A percentile compares a stretch with the other conserved stretches of the same genome.
phyloP scores from a whole-genome alignment of 2,329 filamentous ascomycete species.

The Cladophialophora chaetospira region DNA sequence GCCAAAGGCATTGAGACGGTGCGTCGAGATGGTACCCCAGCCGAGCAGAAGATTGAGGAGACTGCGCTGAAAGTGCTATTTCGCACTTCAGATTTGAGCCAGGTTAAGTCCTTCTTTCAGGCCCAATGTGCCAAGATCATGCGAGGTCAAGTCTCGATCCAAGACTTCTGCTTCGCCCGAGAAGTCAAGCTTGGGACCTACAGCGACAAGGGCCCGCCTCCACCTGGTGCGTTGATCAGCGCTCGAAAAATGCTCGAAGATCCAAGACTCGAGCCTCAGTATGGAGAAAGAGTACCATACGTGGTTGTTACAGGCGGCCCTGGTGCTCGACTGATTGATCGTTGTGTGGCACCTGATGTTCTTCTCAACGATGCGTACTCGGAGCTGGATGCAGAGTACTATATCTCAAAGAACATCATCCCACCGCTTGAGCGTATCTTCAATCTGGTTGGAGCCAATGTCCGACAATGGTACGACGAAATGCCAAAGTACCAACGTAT shows the following conservation, averaged over 20 bases:
- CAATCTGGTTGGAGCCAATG: constrained; percentile 90
- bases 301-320: constrained; percentile 89
- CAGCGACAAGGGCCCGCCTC: constrained; percentile 74
- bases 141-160: constrained; percentile 80
- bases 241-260: constrained; percentile 85
- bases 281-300: constrained; percentile 92
- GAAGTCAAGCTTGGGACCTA: constrained; percentile 92
- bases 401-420: constrained; percentile 93
- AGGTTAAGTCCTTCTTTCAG: constrained; percentile 89
- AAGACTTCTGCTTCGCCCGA: constrained; percentile 93
- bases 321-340: constrained; percentile 80
- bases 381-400: constrained; percentile 91
- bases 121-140: constrained; percentile 89
- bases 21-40: constrained; percentile 88
- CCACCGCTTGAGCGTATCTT: constrained; percentile 95
- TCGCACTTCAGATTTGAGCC: constrained; percentile 81
- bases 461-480: constrained; percentile 89
- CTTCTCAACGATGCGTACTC: constrained; percentile 74
- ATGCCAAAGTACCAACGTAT: constrained; percentile 89
- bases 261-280: constrained; percentile 83
- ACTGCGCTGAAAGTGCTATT: constrained; percentile 87
- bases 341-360: constrained; percentile 84
- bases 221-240: constrained; percentile 85
- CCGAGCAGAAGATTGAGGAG: constrained; percentile 95
- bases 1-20: constrained; percentile 99